Base-by-base conservation (phyloP, 2,329 filamentous ascomycete species). In the Penicillium sp. region DNA sequence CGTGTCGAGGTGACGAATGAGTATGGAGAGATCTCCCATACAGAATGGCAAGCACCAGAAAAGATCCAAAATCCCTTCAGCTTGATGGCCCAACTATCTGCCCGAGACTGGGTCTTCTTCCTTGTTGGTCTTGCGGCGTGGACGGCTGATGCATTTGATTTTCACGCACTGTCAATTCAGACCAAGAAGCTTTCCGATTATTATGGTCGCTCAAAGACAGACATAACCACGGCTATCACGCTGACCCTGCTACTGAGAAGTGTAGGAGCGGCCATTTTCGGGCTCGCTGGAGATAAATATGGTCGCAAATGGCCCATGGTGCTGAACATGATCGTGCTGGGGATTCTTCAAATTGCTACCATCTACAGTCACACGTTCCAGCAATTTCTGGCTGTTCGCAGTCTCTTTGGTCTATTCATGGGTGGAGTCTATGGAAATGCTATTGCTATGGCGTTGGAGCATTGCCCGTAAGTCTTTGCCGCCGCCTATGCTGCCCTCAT, bases 91-190 rank as follows among this genome's bases (percentile, higher is more conserved):
- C 83, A 88, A 76, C 82, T 95, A 16, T 84, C 82, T 3, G 79
- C 80, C 26, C 85, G 82, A 62, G 87, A 90, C 72, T 94, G 91
- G 90, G 71, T 90, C 16, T 93, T 91, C 79, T 88, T 94, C 78
- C 65, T 90, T 43, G 88, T 92, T 11, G 91, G 90, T 3, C 87
- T 93, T 71, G 76, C 84, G 37, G 88, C 90, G 16, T 94, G 91
- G 91, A 90, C 86, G 1, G 90, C 90, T 59, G 91, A 94, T 74
- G 90, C 91, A 3, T 94, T 93, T 73, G 91, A 93, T 76, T 94
- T 93, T 73, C 90, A 93, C 76, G 89, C 91, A 28, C 82, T 94
- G 8, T 90, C 88, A 4, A 91, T 94, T 65, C 90, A 93, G 74
- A 91, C 90, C 3, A 84, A 84, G 67, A 92, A 92, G 77, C 80